Evolutionary conservation across 352 stramenopile genomes (phyloP).

Genomic region (Pythium aphanidermatum): DNA sequence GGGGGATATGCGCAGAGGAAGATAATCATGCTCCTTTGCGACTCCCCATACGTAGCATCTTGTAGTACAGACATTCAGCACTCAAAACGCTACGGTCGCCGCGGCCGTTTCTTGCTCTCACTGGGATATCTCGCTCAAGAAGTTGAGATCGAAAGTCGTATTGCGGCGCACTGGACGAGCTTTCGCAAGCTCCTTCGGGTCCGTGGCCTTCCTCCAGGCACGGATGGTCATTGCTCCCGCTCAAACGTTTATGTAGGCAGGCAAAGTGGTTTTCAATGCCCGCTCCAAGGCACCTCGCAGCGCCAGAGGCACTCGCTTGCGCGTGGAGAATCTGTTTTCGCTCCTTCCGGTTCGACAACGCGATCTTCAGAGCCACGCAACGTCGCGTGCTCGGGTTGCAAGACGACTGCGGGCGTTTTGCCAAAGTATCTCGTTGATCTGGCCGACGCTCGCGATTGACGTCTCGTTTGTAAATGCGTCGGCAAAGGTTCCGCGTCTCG

Average conservation of each 20-base stretch:
- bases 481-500: slow-evolving; percentile 4
- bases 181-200: slow-evolving; percentile 70
- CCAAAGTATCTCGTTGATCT: slow-evolving; percentile 61
- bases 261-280: slow-evolving; percentile 52
- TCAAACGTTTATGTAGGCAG: no score
- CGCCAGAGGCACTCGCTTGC: slow-evolving; percentile 40
- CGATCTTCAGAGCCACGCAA: slow-evolving; percentile 30
- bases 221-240: no score
- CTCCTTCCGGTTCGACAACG: slow-evolving; percentile 50
- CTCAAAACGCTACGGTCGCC: slow-evolving; percentile 28
- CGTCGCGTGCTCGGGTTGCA: slow-evolving; percentile 27
- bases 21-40: no score
- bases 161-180: slow-evolving; percentile 43
- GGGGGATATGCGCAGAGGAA: no score
- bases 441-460: slow-evolving; percentile 55
- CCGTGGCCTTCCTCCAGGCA: not conserved
- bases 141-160: slow-evolving; percentile 64
- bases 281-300: slow-evolving; percentile 17
- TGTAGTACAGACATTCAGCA: slow-evolving; percentile 20
- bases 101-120: slow-evolving; percentile 48
- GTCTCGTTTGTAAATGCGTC: slow-evolving; percentile 31
- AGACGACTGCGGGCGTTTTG: slow-evolving; percentile 44
- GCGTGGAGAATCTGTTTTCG: slow-evolving; percentile 47
- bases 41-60: no score
- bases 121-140: slow-evolving; percentile 29